Conservation (phyloP, 2,329 filamentous ascomycete species). For the Beauveria asiatica region DNA sequence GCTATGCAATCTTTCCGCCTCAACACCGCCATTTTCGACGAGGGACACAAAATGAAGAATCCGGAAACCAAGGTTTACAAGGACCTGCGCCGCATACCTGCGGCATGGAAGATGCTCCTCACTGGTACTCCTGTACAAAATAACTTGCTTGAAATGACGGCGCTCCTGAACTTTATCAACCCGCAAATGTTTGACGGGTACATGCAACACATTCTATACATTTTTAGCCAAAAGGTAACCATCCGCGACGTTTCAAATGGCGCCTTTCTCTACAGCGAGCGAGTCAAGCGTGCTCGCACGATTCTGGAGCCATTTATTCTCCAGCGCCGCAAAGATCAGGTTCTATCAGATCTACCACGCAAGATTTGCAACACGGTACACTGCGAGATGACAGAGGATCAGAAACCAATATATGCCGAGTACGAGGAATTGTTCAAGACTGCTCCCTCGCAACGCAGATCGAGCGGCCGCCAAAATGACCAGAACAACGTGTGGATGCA, state of each 20-base stretch:
- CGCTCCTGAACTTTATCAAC: conserved; percentile 89
- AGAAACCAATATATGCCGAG: conserved; percentile 64
- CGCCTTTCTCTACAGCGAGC: conserved; percentile 75
- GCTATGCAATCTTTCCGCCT: conserved; percentile 41
- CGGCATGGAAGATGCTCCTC: conserved; percentile 77
- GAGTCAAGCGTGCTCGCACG: conserved; percentile 76
- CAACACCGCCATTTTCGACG: conserved; percentile 70
- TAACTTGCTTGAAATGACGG: conserved; percentile 85
- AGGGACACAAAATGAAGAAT: conserved; percentile 91
- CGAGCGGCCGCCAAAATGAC: conserved; percentile 40
- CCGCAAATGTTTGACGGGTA: conserved; percentile 71
- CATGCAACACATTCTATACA: conserved; percentile 69
- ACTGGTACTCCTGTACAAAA: conserved; percentile 77
- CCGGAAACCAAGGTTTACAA: conserved; percentile 73
- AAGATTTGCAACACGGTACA: conserved; percentile 73
- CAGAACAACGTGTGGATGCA: conserved; percentile 76
- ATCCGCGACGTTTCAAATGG: conserved; percentile 72
- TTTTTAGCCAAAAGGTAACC: conserved; percentile 89
- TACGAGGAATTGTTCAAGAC: conserved; percentile 57
- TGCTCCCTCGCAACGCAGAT: conserved; percentile 46
- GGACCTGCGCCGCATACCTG: conserved; percentile 66
- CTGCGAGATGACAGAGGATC: conserved; percentile 67
- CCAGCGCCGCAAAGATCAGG: conserved; percentile 86
- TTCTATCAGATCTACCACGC: conserved; percentile 71
- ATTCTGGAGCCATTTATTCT: conserved; percentile 95